Base-by-base conservation (phyloP, 2,329 filamentous ascomycete genomes). In the Blumeria hordei region DNA sequence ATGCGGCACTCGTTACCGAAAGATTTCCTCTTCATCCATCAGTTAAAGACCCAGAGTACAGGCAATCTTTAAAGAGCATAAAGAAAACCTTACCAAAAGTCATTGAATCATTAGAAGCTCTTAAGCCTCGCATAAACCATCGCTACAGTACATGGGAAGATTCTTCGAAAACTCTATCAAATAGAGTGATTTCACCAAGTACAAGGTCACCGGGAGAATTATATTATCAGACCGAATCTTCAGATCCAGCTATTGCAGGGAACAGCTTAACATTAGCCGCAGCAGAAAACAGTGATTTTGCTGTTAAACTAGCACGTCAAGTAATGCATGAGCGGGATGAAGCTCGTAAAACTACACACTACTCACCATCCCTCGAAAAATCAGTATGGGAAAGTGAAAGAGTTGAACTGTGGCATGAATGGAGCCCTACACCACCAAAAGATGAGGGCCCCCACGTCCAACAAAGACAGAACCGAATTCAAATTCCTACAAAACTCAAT, bases 1-100 rank as follows among this genome's bases (percentile, higher is more conserved):
- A 94, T 69, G 87, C 87, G 9, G 75, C 82, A 54, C 78, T 98
- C n/a, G 77, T 94, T 28, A 71, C 94, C 33, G 77, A 86, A 6
- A 75, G 83, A 55, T 72, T 98, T 8, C 74, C 77, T 0, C 74
- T 71, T 1, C 92, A 96, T 62, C 88, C 90, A 1, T 79, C 92
- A 55, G 78, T 78, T 49, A 82, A 77, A 60, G 74, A 78, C 7
- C 74, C 77, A 9, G 77, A 82, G 37, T 74, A 75, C 59, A 72
- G 72, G 55, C 67, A 68, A 54, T 71, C 71, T 11, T 64, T 83
- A 50, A 69, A 71, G 50, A 69, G 70, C 43, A 80, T 78, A 8
- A 77, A 77, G 49, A 77, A 74, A 54, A 74, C 79, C 1, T 75
- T 90, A 28, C 72, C 67, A n/a, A 64, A 68, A 4, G 66, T 77